A percentile compares a stretch with the other conserved stretches of the same genome.
Evolutionary conservation across 1,284 basidiomycete genomes (phyloP).

Genomic region (Ceratorhiza oryzae-sativae): DNA sequence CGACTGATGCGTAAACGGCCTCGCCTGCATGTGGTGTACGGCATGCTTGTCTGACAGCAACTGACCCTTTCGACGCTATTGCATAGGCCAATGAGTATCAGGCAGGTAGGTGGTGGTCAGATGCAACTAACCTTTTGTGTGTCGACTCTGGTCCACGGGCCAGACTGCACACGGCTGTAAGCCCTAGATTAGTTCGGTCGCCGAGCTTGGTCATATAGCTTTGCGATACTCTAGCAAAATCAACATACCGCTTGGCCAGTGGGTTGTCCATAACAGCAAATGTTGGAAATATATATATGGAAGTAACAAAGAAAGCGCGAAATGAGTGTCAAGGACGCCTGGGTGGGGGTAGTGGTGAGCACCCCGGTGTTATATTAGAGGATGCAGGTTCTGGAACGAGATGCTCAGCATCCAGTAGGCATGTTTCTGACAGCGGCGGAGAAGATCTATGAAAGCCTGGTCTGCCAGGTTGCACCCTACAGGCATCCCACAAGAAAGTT

Average conservation of each 20-base stretch:
- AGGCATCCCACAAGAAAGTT: no score
- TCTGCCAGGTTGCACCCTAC: no score
- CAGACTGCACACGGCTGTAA: slow-evolving; percentile 26
- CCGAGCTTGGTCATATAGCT: background rate
- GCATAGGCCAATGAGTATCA: background rate
- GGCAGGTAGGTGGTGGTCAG: background rate
- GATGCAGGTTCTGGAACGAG: no score
- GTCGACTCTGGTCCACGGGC: slow-evolving; percentile 9
- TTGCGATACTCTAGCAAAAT: background rate
- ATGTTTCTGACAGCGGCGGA: no score
- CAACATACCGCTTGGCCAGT: background rate
- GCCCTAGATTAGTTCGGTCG: background rate
- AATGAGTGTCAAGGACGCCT: background rate
- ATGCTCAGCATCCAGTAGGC: no score
- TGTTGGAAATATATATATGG: background rate
- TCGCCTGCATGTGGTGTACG: background rate
- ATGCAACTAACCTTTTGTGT: background rate
- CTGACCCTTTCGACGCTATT: background rate
- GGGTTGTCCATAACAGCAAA: background rate
- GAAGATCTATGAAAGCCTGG: no score
- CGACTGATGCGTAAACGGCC: no score
- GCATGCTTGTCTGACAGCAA: background rate
- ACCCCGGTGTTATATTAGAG: background rate
- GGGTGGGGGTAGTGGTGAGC: background rate
- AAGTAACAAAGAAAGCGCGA: background rate